Conservation (phyloP, 2,329 filamentous ascomycete genomes). For the Fusarium papillatum region DNA sequence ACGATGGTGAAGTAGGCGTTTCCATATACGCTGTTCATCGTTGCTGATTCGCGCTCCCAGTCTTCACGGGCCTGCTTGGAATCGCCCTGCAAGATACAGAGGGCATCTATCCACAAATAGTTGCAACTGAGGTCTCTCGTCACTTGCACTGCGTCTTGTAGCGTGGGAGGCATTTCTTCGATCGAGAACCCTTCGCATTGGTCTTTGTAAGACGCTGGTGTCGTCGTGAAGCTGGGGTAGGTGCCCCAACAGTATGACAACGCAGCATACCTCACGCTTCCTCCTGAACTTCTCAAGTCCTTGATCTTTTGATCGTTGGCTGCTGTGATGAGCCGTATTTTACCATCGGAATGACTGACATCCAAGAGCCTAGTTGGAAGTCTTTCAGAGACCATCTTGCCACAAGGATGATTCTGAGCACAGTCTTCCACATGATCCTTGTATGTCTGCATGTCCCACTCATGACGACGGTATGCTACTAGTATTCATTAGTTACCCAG, state of each 20-base stretch:
- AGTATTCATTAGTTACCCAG: neutral
- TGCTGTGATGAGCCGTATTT: neutral
- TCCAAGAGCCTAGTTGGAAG: neutral
- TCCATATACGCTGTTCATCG: neutral
- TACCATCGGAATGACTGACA: neutral
- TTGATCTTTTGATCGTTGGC: neutral
- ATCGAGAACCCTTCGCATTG: neutral
- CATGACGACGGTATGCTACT: neutral
- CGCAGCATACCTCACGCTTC: neutral
- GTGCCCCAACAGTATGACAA: neutral
- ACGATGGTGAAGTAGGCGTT: neutral
- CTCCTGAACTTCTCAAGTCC: rapidly evolving
- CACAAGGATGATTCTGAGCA: neutral
- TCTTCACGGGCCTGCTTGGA: neutral
- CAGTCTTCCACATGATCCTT: neutral
- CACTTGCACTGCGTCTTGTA: neutral
- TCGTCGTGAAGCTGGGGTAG: neutral
- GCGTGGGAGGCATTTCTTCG: neutral
- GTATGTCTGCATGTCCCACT: neutral
- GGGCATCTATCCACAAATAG: neutral
- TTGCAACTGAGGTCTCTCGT: no score
- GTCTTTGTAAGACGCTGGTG: neutral
- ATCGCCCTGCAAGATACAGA: neutral
- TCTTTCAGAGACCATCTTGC: neutral
- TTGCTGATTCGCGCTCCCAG: neutral